Conservation (phyloP, 139 green algal genomes). For the Spirogloea muscicola region DNA sequence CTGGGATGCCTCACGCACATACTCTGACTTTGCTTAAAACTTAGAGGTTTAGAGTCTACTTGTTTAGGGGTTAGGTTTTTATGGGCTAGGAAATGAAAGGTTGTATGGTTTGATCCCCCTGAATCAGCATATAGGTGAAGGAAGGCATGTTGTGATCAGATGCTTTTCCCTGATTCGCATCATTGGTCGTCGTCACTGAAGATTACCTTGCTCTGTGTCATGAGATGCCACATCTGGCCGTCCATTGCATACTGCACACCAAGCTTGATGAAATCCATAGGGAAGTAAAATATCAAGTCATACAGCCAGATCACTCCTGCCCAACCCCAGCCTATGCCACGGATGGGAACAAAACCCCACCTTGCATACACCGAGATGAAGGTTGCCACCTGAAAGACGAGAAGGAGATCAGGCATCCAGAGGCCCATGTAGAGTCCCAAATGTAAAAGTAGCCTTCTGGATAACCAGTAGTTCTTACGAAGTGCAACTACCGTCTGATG, state of each 20-base stretch:
- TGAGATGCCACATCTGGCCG: conserved; percentile 19
- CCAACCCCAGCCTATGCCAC: conserved; percentile 39
- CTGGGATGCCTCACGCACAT: too few relatives aligned
- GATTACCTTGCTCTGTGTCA: conserved; percentile 4
- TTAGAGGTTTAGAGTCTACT: too few relatives aligned
- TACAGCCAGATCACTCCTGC: conserved; percentile 38
- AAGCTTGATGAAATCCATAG: conserved; percentile 45
- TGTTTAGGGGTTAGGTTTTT: too few relatives aligned
- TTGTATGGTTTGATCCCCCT: too few relatives aligned
- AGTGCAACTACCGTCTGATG: too few relatives aligned
- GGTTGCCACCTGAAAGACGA: conserved; percentile 48
- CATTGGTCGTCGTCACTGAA: too few relatives aligned
- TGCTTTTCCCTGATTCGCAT: too few relatives aligned
- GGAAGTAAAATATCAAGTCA: conserved; percentile 32
- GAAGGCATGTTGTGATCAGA: too few relatives aligned
- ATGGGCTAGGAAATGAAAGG: too few relatives aligned
- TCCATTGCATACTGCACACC: conserved; percentile 25
- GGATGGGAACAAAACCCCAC: conserved; percentile 24
- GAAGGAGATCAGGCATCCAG: conserved; percentile 3
- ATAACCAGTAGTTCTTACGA: too few relatives aligned
- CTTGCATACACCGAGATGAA: conserved; percentile 47
- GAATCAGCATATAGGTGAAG: too few relatives aligned
- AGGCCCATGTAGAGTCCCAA: not conserved
- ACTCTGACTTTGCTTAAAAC: too few relatives aligned
- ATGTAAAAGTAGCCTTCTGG: not conserved